phyloP scores from a whole-genome alignment of 2,329 filamentous ascomycete species.

The Botrytis deweyae region DNA sequence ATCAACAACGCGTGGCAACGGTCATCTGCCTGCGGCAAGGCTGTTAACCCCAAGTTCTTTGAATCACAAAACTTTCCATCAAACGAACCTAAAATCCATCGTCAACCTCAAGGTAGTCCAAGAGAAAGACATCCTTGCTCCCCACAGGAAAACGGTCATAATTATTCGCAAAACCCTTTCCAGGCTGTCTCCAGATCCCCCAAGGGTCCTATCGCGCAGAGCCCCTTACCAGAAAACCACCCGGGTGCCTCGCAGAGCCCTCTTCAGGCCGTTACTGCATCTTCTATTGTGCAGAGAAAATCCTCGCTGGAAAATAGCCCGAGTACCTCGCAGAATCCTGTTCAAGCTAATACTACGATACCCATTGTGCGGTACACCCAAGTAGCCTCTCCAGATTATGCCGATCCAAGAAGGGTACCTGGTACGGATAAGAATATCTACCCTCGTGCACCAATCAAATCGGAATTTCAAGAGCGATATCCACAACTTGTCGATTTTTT shows the following conservation, averaged over 20 bases:
- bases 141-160: no score
- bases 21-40: no score
- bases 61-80: neutral
- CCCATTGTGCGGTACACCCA: neutral
- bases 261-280: neutral
- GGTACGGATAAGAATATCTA: neutral
- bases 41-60: no score
- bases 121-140: neutral
- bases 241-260: no score
- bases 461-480: neutral
- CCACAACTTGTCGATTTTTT: neutral
- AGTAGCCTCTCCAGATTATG: neutral
- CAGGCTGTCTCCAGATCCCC: no score
- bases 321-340: neutral
- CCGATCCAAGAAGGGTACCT: neutral
- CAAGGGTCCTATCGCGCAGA: no score
- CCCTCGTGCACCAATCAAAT: neutral
- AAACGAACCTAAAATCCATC: neutral
- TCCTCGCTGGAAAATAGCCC: neutral
- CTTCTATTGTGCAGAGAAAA: neutral
- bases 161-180: no score
- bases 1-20: neutral
- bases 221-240: no score
- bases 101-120: neutral
- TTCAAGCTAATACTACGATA: neutral